Evolutionary conservation across 305 asterid species (phyloP).

Genomic region (Vinca major): DNA sequence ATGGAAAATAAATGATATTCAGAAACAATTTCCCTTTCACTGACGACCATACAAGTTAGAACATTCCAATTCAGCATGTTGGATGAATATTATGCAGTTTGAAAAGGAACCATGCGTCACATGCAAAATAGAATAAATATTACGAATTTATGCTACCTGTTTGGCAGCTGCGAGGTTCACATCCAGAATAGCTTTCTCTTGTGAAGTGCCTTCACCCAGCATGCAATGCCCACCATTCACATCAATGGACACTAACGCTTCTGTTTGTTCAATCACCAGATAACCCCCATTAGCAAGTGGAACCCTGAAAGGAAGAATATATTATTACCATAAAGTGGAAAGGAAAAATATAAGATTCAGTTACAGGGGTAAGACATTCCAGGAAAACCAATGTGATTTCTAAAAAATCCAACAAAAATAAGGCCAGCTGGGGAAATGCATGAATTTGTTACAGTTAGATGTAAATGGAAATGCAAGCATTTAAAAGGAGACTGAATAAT

Average conservation of each 20-base stretch:
- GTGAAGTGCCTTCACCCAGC: slow-evolving; percentile 94
- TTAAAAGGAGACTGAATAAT: background rate
- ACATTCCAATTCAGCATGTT: background rate
- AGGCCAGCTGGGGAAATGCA: background rate
- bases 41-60: background rate
- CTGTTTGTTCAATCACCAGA: slow-evolving; percentile 96
- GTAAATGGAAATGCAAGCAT: background rate
- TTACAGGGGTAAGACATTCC: slow-evolving; percentile 1
- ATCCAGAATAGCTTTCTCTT: slow-evolving; percentile 84
- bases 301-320: slow-evolving; percentile 47
- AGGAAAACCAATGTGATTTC: background rate
- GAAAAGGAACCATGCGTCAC: background rate
- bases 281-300: slow-evolving; percentile 89
- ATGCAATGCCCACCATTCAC: slow-evolving; percentile 96
- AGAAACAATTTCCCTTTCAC: background rate
- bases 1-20: background rate
- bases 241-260: slow-evolving; percentile 91
- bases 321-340: slow-evolving; percentile 12
- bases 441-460: background rate
- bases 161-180: slow-evolving; percentile 94
- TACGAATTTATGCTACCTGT: slow-evolving; percentile 48
- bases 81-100: background rate
- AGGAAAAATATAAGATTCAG: background rate
- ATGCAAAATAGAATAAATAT: background rate
- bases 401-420: background rate